phyloP scores from a whole-genome alignment of 257 asterid genomes.

The Marsdenia floribunda region DNA sequence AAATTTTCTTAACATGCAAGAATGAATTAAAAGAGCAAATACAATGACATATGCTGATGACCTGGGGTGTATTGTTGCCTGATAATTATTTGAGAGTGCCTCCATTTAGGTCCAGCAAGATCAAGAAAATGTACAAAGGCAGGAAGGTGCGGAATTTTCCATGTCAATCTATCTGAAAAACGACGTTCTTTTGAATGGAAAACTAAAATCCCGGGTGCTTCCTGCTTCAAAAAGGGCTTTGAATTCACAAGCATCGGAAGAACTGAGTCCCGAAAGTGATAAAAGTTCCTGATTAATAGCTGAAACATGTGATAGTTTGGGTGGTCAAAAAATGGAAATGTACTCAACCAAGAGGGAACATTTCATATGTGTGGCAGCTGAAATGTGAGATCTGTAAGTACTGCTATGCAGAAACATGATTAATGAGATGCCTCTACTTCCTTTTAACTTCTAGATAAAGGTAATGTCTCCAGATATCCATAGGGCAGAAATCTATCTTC shows the following conservation, averaged over 20 bases:
- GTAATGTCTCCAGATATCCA: not conserved
- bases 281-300: slow-evolving; percentile 11
- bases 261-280: slow-evolving; percentile 23
- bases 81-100: slow-evolving; percentile 25
- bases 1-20: no score
- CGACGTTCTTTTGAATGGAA: slow-evolving; percentile 23
- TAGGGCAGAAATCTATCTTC: no score
- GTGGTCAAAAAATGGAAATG: not conserved
- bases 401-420: not conserved
- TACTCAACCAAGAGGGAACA: not conserved
- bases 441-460: not conserved
- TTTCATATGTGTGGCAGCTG: not conserved
- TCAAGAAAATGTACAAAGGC: slow-evolving; percentile 21
- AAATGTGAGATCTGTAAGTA: not conserved
- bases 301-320: not conserved
- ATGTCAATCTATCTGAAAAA: slow-evolving; percentile 25
- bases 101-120: slow-evolving; percentile 25
- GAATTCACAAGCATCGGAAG: slow-evolving; percentile 45
- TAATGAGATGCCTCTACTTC: not conserved
- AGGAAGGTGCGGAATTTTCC: slow-evolving; percentile 24
- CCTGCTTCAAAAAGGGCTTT: slow-evolving; percentile 28
- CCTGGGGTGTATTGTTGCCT: slow-evolving; percentile 29
- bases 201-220: slow-evolving; percentile 24
- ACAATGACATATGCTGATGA: not conserved
- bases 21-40: no score